Base-by-base conservation (phyloP, 257 asterid species). In the Linaria vulgaris region DNA sequence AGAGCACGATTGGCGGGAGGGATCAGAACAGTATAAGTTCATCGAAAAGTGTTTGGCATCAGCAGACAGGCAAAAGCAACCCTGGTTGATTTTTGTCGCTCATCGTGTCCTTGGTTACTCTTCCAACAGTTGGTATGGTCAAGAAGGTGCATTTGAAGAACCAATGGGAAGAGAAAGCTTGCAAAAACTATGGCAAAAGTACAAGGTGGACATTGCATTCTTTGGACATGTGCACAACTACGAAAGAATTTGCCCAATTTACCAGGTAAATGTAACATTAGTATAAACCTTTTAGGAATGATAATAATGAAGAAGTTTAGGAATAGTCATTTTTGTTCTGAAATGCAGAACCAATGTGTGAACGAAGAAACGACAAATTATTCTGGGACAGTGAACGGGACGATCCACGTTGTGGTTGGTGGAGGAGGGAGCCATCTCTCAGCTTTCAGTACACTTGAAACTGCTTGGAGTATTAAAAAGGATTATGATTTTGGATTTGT, bases 381-480 rank as follows among this genome's bases (percentile, higher is more conserved):
- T 54, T 78, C 84, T 0, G 88, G 94, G 12, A 76, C 75, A 7
- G 88, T 85, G 59, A 83, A 85, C 6, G 94, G 87, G 24, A 83
- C 90, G 2, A 83, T 80, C 47, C 90, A 83, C 10, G 78, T 71
- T 1, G 79, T 83, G 0, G 85, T 71, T 0, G 89, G 87, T 0
- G 94, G 87, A 39, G 94, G 72, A 64, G 89, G 88, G 53, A 61
- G 75, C 58, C 61, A 56, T 20, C 61, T 56, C 14, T 56, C 61
- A 56, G 44, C 72, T 30, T 85, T 76, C 61, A 69, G 65, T 16
- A 9, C 71, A 1, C 8, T 80, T 25, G 62, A 71, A 1, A 75
- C 88, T 21, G 16, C 13, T 9, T 85, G 90, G 88, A 83, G 88
- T 22, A 50, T 85, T n/a, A 77, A 72, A 73, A 79, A 66, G 79